Conservation (phyloP, 2,329 filamentous ascomycete genomes). For the Cladosporium sp. region DNA sequence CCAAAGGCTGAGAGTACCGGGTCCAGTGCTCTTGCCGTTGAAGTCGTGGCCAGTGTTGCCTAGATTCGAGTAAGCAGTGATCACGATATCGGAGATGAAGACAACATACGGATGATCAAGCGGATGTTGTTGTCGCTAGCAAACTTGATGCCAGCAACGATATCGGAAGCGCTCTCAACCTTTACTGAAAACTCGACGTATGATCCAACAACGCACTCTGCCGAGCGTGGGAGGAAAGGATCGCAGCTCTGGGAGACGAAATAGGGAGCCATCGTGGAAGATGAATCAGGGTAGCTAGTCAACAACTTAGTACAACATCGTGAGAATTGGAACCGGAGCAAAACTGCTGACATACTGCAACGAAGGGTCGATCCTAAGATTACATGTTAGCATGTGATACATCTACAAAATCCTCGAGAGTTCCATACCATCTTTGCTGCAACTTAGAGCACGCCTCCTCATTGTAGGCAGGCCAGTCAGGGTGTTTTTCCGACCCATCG, state of each 20-base stretch:
- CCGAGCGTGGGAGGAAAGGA: conserved; percentile 32
- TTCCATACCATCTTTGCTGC: conserved; percentile 3
- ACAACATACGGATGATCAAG: conserved; percentile 38
- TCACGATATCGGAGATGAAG: conserved; percentile 14
- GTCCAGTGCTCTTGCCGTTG: conserved; percentile 57
- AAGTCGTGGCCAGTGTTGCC: conserved; percentile 28
- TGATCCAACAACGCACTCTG: conserved; percentile 41
- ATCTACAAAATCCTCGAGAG: too few species aligned
- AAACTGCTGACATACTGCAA: background rate
- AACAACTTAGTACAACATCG: background rate
- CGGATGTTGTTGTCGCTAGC: conserved; percentile 47
- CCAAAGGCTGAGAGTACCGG: conserved; percentile 54
- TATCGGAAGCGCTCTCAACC: conserved; percentile 23
- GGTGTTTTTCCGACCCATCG: conserved; percentile 18
- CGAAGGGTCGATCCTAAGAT: conserved; percentile 2
- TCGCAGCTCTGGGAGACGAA: conserved; percentile 38
- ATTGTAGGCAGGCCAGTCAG: conserved; percentile 8
- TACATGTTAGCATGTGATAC: background rate
- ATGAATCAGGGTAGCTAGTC: conserved; percentile 27
- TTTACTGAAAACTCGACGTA: conserved; percentile 33
- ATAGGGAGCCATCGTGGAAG: conserved; percentile 37
- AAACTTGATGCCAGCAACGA: conserved; percentile 33
- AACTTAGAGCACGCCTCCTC: conserved; percentile 2
- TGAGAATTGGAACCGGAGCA: background rate
- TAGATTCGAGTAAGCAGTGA: conserved; percentile 38